phyloP scores from a whole-genome alignment of 805 yeast genomes.

The Schwanniomyces sp. region DNA sequence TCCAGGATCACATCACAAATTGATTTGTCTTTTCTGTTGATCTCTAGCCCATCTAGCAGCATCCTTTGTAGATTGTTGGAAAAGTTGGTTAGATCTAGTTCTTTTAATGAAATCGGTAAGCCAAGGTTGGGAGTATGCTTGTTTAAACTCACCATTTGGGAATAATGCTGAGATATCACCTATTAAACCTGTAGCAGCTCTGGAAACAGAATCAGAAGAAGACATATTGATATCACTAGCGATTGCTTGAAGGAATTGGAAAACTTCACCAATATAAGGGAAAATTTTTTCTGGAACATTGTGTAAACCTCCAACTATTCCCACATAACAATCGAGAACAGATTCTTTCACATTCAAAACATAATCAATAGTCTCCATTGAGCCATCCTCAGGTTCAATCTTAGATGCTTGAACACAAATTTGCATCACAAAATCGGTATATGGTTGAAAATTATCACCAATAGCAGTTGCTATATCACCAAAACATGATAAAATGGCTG shows the following conservation, averaged over 20 bases:
- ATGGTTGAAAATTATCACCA: constrained; percentile 74
- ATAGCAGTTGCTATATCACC: constrained; percentile 94
- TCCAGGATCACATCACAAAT: constrained; percentile 3
- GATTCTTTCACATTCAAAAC: constrained; percentile 73
- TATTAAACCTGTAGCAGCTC: constrained; percentile 84
- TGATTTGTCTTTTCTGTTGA: constrained; percentile 56
- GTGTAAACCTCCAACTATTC: constrained; percentile 87
- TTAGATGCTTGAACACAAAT: constrained; percentile 69
- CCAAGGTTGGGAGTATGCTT: constrained; percentile 72
- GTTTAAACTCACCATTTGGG: constrained; percentile 72
- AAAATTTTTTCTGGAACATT: constrained; percentile 63
- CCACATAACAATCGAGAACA: constrained; percentile 94
- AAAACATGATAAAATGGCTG: constrained; percentile 85
- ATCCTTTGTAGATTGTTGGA: constrained; percentile 69
- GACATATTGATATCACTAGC: constrained; percentile 60
- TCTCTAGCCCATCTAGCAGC: constrained; percentile 99
- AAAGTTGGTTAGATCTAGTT: constrained; percentile 63
- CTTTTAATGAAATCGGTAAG: constrained; percentile 72
- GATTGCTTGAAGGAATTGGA: constrained; percentile 63
- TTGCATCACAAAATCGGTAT: constrained; percentile 75
- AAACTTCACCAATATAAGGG: constrained; percentile 67
- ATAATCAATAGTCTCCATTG: constrained; percentile 77
- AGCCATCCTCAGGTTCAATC: constrained; percentile 61
- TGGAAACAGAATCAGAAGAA: constrained; percentile 66
- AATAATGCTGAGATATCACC: constrained; percentile 92